Evolutionary conservation across 768 basidiomycete genomes (phyloP), one percentile per base, ranked within the genome.

Genomic region (Wakefieldia striispora): DNA sequence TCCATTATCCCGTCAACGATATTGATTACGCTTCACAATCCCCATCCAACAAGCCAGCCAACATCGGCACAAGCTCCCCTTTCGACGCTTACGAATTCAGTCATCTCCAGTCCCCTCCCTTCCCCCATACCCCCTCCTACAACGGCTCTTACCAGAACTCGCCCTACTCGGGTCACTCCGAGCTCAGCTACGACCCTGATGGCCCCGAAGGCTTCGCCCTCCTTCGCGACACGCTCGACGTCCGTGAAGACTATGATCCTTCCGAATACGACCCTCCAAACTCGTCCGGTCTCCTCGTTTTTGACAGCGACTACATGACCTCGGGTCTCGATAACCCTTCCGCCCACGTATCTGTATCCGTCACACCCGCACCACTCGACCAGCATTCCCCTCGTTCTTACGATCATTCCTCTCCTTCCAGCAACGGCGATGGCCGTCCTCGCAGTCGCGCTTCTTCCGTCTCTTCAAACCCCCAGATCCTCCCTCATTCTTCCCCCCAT

Each of bases 71-170:
- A 2, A 50, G 14, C 37, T 57, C 67, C 16, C 65, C 63, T 12
- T 74, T 76, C 56, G 75, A 78, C 56, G 40, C 70, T 5, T 76
- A 70, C 54, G 75, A 73, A 43, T 70, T 68, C 59, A 51, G 56
- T 37, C 68, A 65, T 57, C 63, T 49, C 42, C 66, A 66, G 58
- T 68, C 64, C 39, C 63, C 74, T 5, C 69, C 70, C n/a, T 77
- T 74, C 53, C 74, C 77, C 20, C 72, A 73, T 59, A 77, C 79
- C 0, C 78, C 81, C 8, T 80, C 79, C 20, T 81, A 82, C 71
- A 78, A 79, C 64, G 79, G 79, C 47, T 86, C 84, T 6, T 84
- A 84, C 72, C 78, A 82, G 61, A 81, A 82, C 67, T 88, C 86
- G 0, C 87, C 87, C 9, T 88, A 76, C 65, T 86, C 85, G 6